These are phyloP conservation scores for Canariomyces notabilis DNA, from an alignment of 2,329 filamentous ascomycete genomes.

Conservation along the genomic window DNA sequence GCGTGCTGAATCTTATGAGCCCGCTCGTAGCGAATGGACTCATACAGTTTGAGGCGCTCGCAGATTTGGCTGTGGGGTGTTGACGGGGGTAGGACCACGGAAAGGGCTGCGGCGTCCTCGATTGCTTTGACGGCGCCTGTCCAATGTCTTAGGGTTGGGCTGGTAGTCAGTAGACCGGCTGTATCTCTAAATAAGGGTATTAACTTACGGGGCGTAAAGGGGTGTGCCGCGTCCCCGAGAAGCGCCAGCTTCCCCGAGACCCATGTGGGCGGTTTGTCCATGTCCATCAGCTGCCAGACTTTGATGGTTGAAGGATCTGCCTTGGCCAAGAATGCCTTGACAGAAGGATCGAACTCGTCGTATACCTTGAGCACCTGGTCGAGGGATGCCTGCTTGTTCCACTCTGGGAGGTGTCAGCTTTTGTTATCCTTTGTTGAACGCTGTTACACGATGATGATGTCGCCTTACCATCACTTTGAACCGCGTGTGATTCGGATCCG, in stretches of 20 bases:
- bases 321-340: slow-evolving; percentile 38
- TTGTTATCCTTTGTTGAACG: neutral
- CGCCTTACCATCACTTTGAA: slow-evolving; percentile 28
- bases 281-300: slow-evolving; percentile 58
- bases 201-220: slow-evolving; percentile 54
- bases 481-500: slow-evolving; percentile 34
- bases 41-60: slow-evolving; percentile 53
- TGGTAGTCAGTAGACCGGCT: neutral
- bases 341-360: slow-evolving; percentile 38
- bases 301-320: slow-evolving; percentile 44
- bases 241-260: slow-evolving; percentile 49
- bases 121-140: slow-evolving; percentile 61
- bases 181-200: neutral
- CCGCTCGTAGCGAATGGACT: slow-evolving; percentile 52
- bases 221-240: slow-evolving; percentile 64
- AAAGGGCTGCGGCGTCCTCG: slow-evolving; percentile 59
- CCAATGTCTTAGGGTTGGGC: slow-evolving; percentile 38
- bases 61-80: slow-evolving; percentile 43
- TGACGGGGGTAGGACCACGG: slow-evolving; percentile 47
- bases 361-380: slow-evolving; percentile 37
- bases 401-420: slow-evolving; percentile 29
- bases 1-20: slow-evolving; percentile 26
- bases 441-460: neutral
- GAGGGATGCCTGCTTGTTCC: slow-evolving; percentile 35
- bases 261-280: slow-evolving; percentile 54